Conservation (phyloP, 257 asterid genomes). For the Apocynum venetum region DNA sequence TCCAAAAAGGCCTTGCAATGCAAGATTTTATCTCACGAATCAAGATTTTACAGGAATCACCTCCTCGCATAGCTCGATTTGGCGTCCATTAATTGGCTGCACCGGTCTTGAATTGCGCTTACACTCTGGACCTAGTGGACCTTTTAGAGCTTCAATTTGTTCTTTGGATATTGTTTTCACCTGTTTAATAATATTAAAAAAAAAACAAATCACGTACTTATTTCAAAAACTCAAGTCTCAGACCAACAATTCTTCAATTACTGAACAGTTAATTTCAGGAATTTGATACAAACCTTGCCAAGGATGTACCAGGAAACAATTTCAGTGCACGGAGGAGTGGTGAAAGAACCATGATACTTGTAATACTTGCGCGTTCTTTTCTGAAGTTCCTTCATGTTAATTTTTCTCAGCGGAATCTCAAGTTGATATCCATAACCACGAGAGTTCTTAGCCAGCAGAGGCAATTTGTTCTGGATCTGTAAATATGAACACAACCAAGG, state of each 20-base stretch:
- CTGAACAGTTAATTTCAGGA: neutral
- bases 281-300: slow-evolving; percentile 35
- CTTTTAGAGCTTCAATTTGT: slow-evolving; percentile 49
- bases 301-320: slow-evolving; percentile 59
- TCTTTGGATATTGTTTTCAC: slow-evolving; percentile 48
- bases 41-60: neutral
- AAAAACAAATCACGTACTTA: neutral
- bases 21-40: too few relatives aligned
- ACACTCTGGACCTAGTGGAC: slow-evolving; percentile 51
- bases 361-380: slow-evolving; percentile 50
- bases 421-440: slow-evolving; percentile 22
- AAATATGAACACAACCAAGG: neutral
- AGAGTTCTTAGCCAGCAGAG: slow-evolving; percentile 30
- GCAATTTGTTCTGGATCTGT: slow-evolving; percentile 48
- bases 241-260: too few relatives aligned
- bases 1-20: too few relatives aligned
- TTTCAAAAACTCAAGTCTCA: too few relatives aligned
- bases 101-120: slow-evolving; percentile 62
- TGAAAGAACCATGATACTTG: slow-evolving; percentile 62
- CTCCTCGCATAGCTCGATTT: slow-evolving; percentile 39
- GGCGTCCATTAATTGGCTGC: slow-evolving; percentile 61
- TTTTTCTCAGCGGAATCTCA: slow-evolving; percentile 34
- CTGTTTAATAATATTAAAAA: slow-evolving; percentile 19
- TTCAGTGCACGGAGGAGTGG: slow-evolving; percentile 80
- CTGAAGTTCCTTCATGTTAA: slow-evolving; percentile 45